A percentile compares a stretch with the other conserved stretches of the same genome.
Evolutionary conservation across 495 filamentous ascomycete genomes (phyloP).

Genomic region (Xylaria bambusicola): DNA sequence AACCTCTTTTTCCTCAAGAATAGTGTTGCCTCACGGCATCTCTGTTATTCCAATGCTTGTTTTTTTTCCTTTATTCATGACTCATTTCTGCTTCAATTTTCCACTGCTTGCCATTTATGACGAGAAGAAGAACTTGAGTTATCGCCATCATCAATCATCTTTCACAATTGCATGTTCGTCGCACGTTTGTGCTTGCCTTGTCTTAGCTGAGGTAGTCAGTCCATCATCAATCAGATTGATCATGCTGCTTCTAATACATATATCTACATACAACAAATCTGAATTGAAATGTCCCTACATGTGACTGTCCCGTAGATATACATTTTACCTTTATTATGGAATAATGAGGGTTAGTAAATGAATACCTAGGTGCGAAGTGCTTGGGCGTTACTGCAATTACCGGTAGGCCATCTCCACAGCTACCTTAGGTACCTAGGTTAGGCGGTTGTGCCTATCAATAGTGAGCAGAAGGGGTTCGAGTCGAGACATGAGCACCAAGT

Average conservation of each 20-base stretch:
- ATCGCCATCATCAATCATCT: neutral
- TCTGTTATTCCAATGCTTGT: conserved; percentile 29
- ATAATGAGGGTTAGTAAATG: too few species aligned
- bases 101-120: too few species aligned
- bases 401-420: too few species aligned
- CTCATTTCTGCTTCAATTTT: conserved; percentile 8
- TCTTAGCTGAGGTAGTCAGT: neutral
- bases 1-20: conserved; percentile 19
- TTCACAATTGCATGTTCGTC: conserved; percentile 12
- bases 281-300: too few species aligned
- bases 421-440: neutral
- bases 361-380: too few species aligned
- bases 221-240: neutral
- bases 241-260: neutral
- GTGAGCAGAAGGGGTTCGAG: conserved; percentile 2
- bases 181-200: conserved; percentile 1
- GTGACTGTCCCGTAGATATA: too few species aligned
- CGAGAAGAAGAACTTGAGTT: neutral
- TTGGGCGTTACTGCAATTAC: too few species aligned
- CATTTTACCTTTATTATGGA: too few species aligned
- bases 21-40: conserved; percentile 49
- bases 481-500: neutral
- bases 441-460: too few species aligned
- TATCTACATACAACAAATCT: too few species aligned
- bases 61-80: conserved; percentile 12